phyloP scores from a whole-genome alignment of 2,329 filamentous ascomycete species.

The Fragosphaeria purpurea region DNA sequence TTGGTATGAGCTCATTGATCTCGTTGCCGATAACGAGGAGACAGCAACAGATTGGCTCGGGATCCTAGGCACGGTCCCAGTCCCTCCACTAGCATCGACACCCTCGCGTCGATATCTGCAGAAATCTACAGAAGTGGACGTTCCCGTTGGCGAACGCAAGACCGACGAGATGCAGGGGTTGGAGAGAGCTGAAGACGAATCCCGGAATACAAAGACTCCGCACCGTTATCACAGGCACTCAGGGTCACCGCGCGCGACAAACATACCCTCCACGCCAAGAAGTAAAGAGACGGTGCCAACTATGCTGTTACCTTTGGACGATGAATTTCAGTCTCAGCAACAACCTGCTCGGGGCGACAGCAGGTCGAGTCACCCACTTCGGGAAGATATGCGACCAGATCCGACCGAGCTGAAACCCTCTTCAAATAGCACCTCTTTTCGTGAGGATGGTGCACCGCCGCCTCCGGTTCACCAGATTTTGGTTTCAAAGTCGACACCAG shows the following conservation, averaged over 20 bases:
- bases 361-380: conserved; percentile 19
- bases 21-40: conserved; percentile 66
- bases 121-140: conserved; percentile 17
- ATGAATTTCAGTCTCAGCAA: neutral
- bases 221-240: conserved; percentile 21
- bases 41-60: conserved; percentile 78
- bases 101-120: conserved; percentile 11
- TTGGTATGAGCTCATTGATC: conserved; percentile 78
- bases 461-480: conserved; percentile 43
- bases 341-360: neutral
- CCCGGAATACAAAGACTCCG: conserved; percentile 13
- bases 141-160: conserved; percentile 30
- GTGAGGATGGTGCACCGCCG: conserved; percentile 46
- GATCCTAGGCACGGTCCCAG: conserved; percentile 53
- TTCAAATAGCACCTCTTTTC: conserved; percentile 25
- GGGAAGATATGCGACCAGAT: conserved; percentile 29
- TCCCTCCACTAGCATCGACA: conserved; percentile 13
- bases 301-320: too few relatives aligned
- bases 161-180: conserved; percentile 9
- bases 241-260: conserved; percentile 12
- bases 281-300: too few relatives aligned
- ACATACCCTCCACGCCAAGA: neutral
- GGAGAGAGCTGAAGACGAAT: neutral
- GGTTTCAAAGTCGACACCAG: conserved; percentile 27
- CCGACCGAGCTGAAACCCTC: conserved; percentile 24